A percentile compares a stretch with the other conserved stretches of the same genome.
Evolutionary conservation across 2,329 filamentous ascomycete genomes (phyloP).

Genomic region (Colletotrichum sp.): DNA sequence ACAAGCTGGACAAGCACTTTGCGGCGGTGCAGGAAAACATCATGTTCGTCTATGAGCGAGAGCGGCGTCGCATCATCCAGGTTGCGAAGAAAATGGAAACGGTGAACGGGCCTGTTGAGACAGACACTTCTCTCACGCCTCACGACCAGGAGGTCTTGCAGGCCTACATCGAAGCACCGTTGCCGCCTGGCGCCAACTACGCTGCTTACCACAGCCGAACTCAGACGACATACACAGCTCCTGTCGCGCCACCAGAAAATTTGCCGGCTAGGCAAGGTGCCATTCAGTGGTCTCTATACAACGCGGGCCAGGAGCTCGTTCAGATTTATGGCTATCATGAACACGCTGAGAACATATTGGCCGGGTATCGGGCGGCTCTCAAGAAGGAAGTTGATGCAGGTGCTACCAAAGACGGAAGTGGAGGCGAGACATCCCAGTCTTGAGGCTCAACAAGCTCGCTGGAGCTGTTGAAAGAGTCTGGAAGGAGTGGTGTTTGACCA

Average conservation of each 20-base stretch:
- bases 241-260: neutral
- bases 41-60: constrained; percentile 35
- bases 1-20: constrained; percentile 34
- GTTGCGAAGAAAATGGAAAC: constrained; percentile 22
- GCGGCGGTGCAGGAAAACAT: constrained; percentile 34
- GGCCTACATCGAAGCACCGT: neutral
- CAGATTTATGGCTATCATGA: constrained; percentile 24
- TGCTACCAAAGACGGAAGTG: neutral
- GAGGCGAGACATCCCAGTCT: neutral
- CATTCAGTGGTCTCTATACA: constrained; percentile 22
- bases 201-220: neutral
- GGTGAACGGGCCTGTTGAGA: neutral
- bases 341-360: constrained; percentile 26
- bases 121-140: neutral
- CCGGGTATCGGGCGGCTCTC: constrained; percentile 21
- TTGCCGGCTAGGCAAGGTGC: neutral
- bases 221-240: neutral
- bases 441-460: neutral
- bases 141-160: neutral
- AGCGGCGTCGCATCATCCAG: constrained; percentile 32
- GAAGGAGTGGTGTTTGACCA: neutral
- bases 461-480: neutral
- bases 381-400: constrained; percentile 26
- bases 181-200: constrained; percentile 1
- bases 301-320: constrained; percentile 21